Evolutionary conservation across 805 yeast species (phyloP), one percentile per base, ranked within the genome.

Genomic region (Scheffersomyces lignosus): DNA sequence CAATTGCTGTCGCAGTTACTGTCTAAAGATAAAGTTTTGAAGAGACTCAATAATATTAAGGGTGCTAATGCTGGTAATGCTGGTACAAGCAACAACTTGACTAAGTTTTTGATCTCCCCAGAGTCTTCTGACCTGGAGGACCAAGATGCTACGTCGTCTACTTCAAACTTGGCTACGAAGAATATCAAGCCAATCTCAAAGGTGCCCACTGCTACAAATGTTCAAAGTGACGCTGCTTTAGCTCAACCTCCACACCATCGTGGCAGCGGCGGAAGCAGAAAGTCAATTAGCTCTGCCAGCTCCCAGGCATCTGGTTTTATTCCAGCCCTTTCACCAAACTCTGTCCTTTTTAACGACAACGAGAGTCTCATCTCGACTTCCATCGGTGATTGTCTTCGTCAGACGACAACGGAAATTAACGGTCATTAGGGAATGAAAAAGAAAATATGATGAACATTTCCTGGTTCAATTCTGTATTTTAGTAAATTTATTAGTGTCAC

Each of bases 331-430:
- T 7, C 24, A 7, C 10, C 24, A 7, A 20, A n/a, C 13, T 29
- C 29, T 14, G 22, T 10, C 27, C 31, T 31, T 17, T 20, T 50
- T 23, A 41, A 41, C 30, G 72, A 64, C 40, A 52, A 54, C 36
- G 71, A 64, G 37, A 63, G 69, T 42, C 60, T 68, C 27, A 58
- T 68, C 18, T 57, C 64, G 18, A 51, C 63, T 17, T 56, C 69
- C 4, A 58, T 66, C 30, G 71, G 66, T 24, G 72, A 68, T 40
- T 66, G 71, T 41, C 51, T 68, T 33, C 56, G 71, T 41, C 65
- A 60, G 42, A 50, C 66, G 26, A 61, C 62, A 27, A 62, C 66
- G 7, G 73, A 67, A 50, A 57, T 68, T 33, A 58, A 56, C 36
- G 63, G 63, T 27, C 46, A 43, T 18, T 50, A 20, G n/a, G n/a